phyloP scores from a whole-genome alignment of 1,284 basidiomycete genomes.

The Phlebopus sp. region DNA sequence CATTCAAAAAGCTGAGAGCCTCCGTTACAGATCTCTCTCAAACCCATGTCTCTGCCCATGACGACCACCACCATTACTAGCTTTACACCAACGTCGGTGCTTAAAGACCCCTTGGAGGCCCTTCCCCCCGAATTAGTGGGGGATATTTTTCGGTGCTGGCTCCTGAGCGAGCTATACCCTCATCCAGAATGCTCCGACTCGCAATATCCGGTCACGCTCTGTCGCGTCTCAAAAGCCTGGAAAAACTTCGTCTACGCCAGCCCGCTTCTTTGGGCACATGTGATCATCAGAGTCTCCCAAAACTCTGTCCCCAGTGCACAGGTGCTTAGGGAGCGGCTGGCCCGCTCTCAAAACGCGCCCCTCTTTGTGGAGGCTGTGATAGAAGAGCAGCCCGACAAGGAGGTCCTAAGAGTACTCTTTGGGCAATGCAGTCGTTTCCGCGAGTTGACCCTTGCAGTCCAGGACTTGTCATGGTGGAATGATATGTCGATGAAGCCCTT shows the following conservation, averaged over 20 bases:
- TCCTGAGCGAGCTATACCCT: not conserved
- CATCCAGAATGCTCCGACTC: not conserved
- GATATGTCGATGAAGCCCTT: not conserved
- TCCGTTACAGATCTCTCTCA: too few species aligned
- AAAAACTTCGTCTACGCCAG: slow-evolving; percentile 2
- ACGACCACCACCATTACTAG: too few species aligned
- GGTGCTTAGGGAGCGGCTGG: not conserved
- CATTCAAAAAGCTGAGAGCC: too few species aligned
- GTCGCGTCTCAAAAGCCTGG: slow-evolving; percentile 1
- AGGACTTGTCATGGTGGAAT: not conserved
- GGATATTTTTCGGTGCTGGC: not conserved
- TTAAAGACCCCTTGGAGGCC: not conserved
- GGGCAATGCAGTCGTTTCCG: not conserved
- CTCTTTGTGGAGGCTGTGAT: not conserved
- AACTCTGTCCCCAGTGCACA: not conserved
- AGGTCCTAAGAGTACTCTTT: not conserved
- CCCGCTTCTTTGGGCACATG: not conserved
- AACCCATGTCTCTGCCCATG: too few species aligned
- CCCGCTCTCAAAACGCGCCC: not conserved
- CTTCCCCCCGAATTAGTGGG: not conserved
- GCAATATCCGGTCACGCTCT: not conserved
- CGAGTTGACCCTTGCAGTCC: not conserved
- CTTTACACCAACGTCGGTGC: not conserved
- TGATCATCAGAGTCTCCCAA: not conserved
- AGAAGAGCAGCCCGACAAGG: not conserved